Conservation (phyloP, 352 stramenopile genomes). For the Globisporangium megalacanthum region DNA sequence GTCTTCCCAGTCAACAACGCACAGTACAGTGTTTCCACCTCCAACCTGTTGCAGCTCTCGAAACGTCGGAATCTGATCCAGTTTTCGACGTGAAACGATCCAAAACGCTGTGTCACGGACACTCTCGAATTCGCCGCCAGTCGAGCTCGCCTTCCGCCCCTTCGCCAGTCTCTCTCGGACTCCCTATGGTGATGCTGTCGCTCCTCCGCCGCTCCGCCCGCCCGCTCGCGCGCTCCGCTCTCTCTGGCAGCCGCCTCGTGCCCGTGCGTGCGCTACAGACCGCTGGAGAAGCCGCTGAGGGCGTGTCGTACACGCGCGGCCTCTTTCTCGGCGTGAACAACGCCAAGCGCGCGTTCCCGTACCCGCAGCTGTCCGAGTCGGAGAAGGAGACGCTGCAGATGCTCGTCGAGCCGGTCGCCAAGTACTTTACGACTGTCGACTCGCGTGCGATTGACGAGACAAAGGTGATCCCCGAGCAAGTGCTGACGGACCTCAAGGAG, state of each 20-base stretch:
- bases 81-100: no score
- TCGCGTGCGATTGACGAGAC: constrained; percentile 74
- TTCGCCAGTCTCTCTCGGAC: background rate
- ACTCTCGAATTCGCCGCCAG: no score
- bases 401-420: constrained; percentile 76
- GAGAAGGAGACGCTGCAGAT: constrained; percentile 83
- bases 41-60: no score
- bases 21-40: no score
- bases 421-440: constrained; percentile 73
- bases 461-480: constrained; percentile 67
- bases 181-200: constrained; percentile 39
- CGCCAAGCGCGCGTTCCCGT: constrained; percentile 66
- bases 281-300: constrained; percentile 49
- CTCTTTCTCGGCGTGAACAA: constrained; percentile 86
- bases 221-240: background rate
- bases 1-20: no score
- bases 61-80: no score
- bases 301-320: constrained; percentile 76
- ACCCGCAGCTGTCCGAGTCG: constrained; percentile 58
- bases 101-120: no score
- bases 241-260: constrained; percentile 9
- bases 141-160: background rate
- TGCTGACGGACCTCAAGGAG: constrained; percentile 74
- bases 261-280: constrained; percentile 50
- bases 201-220: constrained; percentile 29